A percentile compares a stretch with the other conserved stretches of the same genome.
Evolutionary conservation across 352 stramenopile genomes (phyloP).

Genomic region (Pythium insidiosum): DNA sequence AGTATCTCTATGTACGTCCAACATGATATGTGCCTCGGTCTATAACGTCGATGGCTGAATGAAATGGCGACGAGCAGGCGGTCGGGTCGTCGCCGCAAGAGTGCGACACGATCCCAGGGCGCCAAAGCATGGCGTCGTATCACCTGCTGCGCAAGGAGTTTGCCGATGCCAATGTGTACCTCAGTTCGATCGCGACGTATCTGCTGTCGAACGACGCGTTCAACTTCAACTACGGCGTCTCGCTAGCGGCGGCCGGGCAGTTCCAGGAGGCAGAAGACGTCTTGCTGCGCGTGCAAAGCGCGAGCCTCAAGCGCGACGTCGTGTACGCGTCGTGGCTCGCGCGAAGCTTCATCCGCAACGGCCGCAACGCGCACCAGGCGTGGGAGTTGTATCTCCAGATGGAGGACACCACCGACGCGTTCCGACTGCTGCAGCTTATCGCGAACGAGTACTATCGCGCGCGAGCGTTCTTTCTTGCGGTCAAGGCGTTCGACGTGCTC

Average conservation of each 20-base stretch:
- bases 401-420: conserved; percentile 34
- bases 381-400: conserved; percentile 67
- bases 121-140: conserved; percentile 67
- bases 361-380: conserved; percentile 18
- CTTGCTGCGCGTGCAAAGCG: conserved; percentile 37
- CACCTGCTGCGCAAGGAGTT: conserved; percentile 62
- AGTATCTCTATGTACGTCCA: conserved; percentile 42
- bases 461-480: conserved; percentile 36
- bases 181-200: conserved; percentile 57
- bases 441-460: conserved; percentile 59
- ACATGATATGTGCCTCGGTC: not conserved
- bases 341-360: conserved; percentile 39
- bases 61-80: too few relatives aligned
- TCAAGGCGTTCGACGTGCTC: conserved; percentile 70
- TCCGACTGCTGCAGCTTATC: conserved; percentile 50
- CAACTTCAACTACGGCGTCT: conserved; percentile 76
- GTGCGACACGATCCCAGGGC: conserved; percentile 55
- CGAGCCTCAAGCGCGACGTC: conserved; percentile 20
- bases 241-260: conserved; percentile 33
- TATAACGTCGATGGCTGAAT: not conserved
- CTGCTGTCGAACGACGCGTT: conserved; percentile 47
- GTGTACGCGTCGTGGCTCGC: conserved; percentile 47
- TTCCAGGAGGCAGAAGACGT: conserved; percentile 47
- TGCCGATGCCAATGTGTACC: conserved; percentile 51
- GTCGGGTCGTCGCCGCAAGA: conserved; percentile 37